Conservation (phyloP, 228 moss, liverwort and hornwort genomes). For the Sphagnum magellanicum region DNA sequence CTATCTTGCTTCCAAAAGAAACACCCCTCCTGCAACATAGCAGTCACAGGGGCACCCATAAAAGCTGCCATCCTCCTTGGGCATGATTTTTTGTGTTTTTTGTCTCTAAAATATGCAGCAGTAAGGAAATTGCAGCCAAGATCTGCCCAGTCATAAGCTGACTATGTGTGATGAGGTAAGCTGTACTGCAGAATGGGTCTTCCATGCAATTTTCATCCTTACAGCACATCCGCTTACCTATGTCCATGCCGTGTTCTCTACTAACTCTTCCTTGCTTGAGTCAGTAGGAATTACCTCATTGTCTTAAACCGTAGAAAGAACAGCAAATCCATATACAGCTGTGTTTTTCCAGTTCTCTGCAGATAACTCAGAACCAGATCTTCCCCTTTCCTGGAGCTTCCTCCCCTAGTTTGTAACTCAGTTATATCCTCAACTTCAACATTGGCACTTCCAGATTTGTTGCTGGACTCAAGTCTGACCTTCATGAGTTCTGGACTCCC, state of each 20-base stretch:
- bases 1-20: neutral
- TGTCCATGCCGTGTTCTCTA: too few relatives aligned
- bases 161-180: too few relatives aligned
- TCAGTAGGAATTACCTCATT: slow-evolving; percentile 37
- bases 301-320: slow-evolving; percentile 81
- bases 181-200: too few relatives aligned
- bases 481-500: neutral
- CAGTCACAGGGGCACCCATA: neutral
- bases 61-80: too few relatives aligned
- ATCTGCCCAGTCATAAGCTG: too few relatives aligned
- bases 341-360: slow-evolving; percentile 69
- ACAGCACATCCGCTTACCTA: too few relatives aligned
- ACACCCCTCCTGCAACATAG: neutral
- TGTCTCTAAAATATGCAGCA: too few relatives aligned
- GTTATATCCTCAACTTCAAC: neutral
- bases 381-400: slow-evolving; percentile 28
- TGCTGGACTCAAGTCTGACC: neutral
- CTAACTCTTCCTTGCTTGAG: neutral
- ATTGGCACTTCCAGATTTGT: neutral
- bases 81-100: too few relatives aligned
- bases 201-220: too few relatives aligned
- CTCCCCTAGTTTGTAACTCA: slow-evolving; percentile 10
- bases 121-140: too few relatives aligned
- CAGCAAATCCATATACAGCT: slow-evolving; percentile 73
- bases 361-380: slow-evolving; percentile 50